A percentile compares a stretch with the other conserved stretches of the same genome.
Evolutionary conservation across 768 basidiomycete species (phyloP).

Genomic region (Boletus rex-veris): DNA sequence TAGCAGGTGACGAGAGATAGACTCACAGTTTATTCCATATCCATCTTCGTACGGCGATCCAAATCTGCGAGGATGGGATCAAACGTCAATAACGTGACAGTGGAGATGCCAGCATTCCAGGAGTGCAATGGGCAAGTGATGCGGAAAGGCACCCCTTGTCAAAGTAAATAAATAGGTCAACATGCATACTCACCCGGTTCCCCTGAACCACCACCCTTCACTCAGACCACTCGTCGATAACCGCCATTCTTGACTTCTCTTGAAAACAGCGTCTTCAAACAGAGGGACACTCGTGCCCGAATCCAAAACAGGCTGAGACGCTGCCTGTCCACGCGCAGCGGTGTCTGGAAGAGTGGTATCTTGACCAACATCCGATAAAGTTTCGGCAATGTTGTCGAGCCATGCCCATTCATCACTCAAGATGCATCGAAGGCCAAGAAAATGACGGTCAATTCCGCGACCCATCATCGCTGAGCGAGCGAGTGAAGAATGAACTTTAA

Average conservation of each 20-base stretch:
- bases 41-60: slow-evolving; percentile 80
- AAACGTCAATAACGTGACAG: slow-evolving; percentile 4
- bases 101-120: not conserved
- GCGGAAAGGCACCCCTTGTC: not conserved
- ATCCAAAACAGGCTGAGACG: not conserved
- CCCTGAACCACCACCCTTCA: slow-evolving; percentile 80
- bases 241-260: slow-evolving; percentile 77
- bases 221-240: slow-evolving; percentile 88
- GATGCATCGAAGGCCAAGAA: slow-evolving; percentile 77
- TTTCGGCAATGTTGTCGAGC: slow-evolving; percentile 17
- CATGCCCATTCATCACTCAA: slow-evolving; percentile 38
- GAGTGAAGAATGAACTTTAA: slow-evolving; percentile 64
- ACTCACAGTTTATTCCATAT: slow-evolving; percentile 90
- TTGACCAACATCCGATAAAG: not conserved
- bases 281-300: slow-evolving; percentile 33
- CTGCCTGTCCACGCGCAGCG: not conserved
- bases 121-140: not conserved
- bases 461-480: slow-evolving; percentile 79
- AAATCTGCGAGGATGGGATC: slow-evolving; percentile 47
- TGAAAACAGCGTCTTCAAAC: slow-evolving; percentile 77
- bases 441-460: slow-evolving; percentile 83
- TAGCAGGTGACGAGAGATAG: not conserved
- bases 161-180: not conserved
- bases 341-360: slow-evolving; percentile 7
- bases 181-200: slow-evolving; percentile 62